Percentiles rank a stretch among this genome's conserved stretches.
Evolutionary conservation across 164 flowering plant genomes (phyloP).

Genomic region (Vitis rupestris): DNA sequence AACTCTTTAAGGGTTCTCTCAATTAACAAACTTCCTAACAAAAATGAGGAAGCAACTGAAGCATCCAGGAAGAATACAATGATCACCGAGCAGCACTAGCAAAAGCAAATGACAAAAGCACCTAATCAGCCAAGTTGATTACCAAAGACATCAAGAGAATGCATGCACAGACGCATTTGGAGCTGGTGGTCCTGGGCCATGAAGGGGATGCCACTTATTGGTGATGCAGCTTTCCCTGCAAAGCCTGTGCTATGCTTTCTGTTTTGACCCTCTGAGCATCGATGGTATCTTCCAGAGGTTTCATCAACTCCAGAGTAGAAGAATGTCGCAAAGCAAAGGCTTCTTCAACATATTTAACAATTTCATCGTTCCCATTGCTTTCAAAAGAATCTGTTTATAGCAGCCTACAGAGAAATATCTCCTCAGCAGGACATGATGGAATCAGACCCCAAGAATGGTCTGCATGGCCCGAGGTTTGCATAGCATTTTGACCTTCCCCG

Average conservation of each 20-base stretch:
- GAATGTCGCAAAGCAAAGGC: slow-evolving; percentile 66
- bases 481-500: slow-evolving; percentile 53
- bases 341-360: slow-evolving; percentile 49
- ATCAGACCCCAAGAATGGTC: slow-evolving; percentile 57
- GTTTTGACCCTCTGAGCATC: slow-evolving; percentile 35
- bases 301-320: slow-evolving; percentile 60
- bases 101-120: no score
- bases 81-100: no score
- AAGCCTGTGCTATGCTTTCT: no score
- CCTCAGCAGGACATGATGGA: slow-evolving; percentile 74
- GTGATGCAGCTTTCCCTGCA: slow-evolving; percentile 27
- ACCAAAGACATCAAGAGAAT: no score
- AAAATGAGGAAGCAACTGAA: no score
- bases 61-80: no score
- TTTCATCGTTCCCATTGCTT: slow-evolving; percentile 27
- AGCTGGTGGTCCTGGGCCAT: no score
- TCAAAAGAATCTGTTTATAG: slow-evolving; percentile 41
- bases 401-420: slow-evolving; percentile 80
- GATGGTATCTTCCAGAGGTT: slow-evolving; percentile 53
- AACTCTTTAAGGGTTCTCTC: no score
- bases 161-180: no score
- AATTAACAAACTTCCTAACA: no score
- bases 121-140: no score
- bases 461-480: slow-evolving; percentile 42
- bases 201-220: no score